Percentiles rank a stretch among this genome's conserved stretches.
Conservation (phyloP, 169 alveolate genomes). For the Plasmodium inui region DNA sequence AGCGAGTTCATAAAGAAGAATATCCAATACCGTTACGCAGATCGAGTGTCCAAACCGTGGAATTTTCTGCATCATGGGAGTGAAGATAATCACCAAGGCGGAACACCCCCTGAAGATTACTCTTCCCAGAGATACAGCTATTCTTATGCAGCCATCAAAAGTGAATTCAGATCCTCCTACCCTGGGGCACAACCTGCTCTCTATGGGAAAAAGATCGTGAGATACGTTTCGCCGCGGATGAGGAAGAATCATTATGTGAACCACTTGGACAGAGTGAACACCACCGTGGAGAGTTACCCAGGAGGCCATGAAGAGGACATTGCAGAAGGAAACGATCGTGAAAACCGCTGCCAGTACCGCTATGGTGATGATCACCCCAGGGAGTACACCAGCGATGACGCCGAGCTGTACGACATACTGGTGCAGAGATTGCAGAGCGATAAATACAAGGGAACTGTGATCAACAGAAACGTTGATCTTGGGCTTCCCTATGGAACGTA, state of each 20-base stretch:
- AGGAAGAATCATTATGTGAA: background rate
- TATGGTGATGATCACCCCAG: background rate
- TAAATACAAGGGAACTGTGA: constrained; percentile 14
- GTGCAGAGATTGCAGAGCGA: constrained; percentile 18
- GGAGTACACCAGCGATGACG: background rate
- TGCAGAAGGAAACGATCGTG: background rate
- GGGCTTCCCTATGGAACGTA: background rate
- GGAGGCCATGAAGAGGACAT: background rate
- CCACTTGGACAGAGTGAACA: background rate
- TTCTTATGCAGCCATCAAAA: background rate
- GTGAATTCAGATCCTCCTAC: background rate
- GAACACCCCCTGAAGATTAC: background rate
- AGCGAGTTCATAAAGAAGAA: constrained; percentile 16
- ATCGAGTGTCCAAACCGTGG: background rate
- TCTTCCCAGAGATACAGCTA: background rate
- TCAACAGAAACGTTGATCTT: background rate
- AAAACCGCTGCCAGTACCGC: background rate
- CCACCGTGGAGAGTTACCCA: background rate
- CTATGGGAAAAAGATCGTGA: background rate
- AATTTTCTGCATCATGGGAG: background rate
- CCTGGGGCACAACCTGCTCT: background rate
- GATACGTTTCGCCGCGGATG: background rate
- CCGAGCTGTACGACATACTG: background rate
- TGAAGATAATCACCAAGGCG: background rate
- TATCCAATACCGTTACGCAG: background rate